Conservation (phyloP, 176 grass and related monocot genomes). For the Triticum turgidum region DNA sequence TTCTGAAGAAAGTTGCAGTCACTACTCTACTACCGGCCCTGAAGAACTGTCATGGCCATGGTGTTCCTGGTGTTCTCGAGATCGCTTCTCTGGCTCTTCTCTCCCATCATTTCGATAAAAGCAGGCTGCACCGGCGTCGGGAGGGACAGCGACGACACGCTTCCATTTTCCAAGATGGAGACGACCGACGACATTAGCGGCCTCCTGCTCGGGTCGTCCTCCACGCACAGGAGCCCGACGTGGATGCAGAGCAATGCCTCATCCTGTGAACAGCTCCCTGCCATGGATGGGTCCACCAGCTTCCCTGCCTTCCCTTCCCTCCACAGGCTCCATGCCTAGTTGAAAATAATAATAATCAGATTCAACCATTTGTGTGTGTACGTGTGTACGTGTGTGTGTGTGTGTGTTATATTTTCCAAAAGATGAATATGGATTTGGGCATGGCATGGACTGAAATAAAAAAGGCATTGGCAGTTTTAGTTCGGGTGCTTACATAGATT, state of each 20-base stretch:
- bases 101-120: neutral
- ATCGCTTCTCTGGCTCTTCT: neutral
- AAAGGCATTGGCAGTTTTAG: neutral
- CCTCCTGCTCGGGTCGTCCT: constrained; percentile 48
- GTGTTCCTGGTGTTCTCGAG: constrained; percentile 28
- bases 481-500: constrained; percentile 43
- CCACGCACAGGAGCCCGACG: constrained; percentile 58
- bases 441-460: neutral
- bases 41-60: constrained; percentile 32
- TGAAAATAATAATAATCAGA: neutral
- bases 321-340: constrained; percentile 62
- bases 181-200: constrained; percentile 56
- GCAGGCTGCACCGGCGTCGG: constrained; percentile 35
- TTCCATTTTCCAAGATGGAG: constrained; percentile 50
- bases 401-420: neutral
- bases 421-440: neutral
- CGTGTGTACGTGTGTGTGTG: neutral
- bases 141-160: constrained; percentile 32
- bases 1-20: neutral
- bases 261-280: constrained; percentile 19
- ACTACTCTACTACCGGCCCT: constrained; percentile 19
- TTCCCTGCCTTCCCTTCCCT: constrained; percentile 35
- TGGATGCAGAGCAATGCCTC: constrained; percentile 55
- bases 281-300: constrained; percentile 47
- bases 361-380: neutral